A percentile compares a stretch with the other conserved stretches of the same genome.
phyloP scores from a whole-genome alignment of 495 filamentous ascomycete genomes.

The Halenospora varia region DNA sequence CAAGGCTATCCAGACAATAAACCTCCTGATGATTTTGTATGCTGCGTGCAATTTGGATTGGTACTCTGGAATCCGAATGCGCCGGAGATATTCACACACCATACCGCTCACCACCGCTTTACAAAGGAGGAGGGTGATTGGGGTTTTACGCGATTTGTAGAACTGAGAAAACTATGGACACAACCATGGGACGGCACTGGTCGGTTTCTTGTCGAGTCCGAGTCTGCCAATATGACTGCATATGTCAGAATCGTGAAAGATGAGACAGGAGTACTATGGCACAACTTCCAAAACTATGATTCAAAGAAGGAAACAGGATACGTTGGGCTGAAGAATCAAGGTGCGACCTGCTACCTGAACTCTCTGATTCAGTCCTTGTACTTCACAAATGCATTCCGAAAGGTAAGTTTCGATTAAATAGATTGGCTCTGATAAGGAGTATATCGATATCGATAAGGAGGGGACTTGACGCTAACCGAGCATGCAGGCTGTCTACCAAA shows the following conservation, averaged over 20 bases:
- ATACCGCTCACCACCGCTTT: constrained; percentile 79
- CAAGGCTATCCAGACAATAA: constrained; percentile 70
- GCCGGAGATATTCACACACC: constrained; percentile 68
- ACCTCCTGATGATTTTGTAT: constrained; percentile 84
- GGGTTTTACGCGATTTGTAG: constrained; percentile 93
- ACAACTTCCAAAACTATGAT: constrained; percentile 97
- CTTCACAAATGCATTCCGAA: constrained; percentile 95
- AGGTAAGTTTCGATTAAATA: constrained; percentile 48
- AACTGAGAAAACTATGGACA: constrained; percentile 77
- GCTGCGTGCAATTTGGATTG: constrained; percentile 91
- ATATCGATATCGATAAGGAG: neutral
- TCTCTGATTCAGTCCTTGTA: constrained; percentile 95
- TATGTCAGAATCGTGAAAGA: constrained; percentile 95
- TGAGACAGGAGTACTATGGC: constrained; percentile 98
- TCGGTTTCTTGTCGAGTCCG: constrained; percentile 82
- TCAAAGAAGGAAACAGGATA: constrained; percentile 98
- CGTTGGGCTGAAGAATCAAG: constrained; percentile 96
- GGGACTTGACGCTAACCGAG: neutral
- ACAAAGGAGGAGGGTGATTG: constrained; percentile 96
- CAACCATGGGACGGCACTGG: constrained; percentile 61
- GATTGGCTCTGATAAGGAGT: neutral
- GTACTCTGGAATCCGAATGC: constrained; percentile 93
- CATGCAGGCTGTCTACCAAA: constrained; percentile 86
- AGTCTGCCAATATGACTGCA: constrained; percentile 81
- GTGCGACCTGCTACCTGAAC: constrained; percentile 97